Conservation (phyloP, 257 asterid species). For the Penstemon davidsonii region DNA sequence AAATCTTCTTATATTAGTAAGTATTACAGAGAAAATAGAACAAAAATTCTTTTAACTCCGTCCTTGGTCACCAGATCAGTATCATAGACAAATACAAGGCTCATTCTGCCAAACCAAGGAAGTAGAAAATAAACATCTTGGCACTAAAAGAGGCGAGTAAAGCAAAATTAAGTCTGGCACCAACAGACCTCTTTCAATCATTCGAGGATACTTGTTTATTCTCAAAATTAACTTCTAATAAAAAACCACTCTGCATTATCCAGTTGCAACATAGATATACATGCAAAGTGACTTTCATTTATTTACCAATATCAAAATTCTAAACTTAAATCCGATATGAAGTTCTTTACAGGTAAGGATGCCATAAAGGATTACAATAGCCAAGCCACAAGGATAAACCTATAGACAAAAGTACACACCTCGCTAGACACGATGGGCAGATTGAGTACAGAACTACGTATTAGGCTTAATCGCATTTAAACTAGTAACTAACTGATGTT, state of each 20-base stretch:
- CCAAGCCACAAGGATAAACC: constrained; percentile 8
- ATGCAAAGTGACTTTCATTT: background rate
- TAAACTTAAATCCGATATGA: background rate
- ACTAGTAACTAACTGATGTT: constrained; percentile 5
- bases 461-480: constrained; percentile 9
- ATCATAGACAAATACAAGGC: background rate
- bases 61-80: background rate
- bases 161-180: background rate
- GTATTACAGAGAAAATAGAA: background rate
- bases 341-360: constrained; percentile 13
- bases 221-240: background rate
- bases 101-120: background rate
- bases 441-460: background rate
- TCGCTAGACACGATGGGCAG: background rate
- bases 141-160: background rate
- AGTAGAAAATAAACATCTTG: background rate
- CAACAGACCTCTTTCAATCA: background rate
- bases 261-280: background rate
- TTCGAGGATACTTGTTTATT: background rate
- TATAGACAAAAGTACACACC: background rate
- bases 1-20: background rate
- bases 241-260: background rate
- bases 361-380: background rate
- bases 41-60: background rate
- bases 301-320: background rate